Conservation (phyloP, 352 stramenopile genomes). For the Phytophthora fragariae region DNA sequence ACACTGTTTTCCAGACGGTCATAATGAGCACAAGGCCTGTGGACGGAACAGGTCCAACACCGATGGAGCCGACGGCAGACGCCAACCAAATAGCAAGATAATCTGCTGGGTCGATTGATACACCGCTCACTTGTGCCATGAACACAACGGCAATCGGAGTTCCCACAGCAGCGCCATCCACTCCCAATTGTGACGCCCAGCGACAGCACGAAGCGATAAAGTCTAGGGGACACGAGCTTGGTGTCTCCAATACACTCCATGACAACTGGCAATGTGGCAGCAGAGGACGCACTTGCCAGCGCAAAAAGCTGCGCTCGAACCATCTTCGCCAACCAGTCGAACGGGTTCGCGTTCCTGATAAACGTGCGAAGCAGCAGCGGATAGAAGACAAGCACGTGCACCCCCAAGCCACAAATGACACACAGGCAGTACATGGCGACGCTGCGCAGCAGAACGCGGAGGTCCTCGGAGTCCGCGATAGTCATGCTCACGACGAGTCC, state of each 20-base stretch:
- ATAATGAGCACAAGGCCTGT: constrained; percentile 75
- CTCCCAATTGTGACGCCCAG: constrained; percentile 67
- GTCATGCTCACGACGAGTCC: constrained; percentile 55
- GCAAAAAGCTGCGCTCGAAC: constrained; percentile 72
- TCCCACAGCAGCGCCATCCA: constrained; percentile 76
- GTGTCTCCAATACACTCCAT: constrained; percentile 64
- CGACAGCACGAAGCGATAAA: constrained; percentile 69
- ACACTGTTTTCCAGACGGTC: constrained; percentile 73
- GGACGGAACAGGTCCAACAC: constrained; percentile 68
- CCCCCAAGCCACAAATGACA: constrained; percentile 47
- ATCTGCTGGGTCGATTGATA: constrained; percentile 42
- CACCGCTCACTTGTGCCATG: constrained; percentile 62
- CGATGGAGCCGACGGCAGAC: constrained; percentile 68
- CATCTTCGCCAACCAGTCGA: constrained; percentile 55
- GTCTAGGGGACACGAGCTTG: constrained; percentile 51
- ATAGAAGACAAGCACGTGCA: constrained; percentile 56
- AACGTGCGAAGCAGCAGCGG: constrained; percentile 48
- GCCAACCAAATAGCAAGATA: constrained; percentile 66
- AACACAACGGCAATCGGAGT: constrained; percentile 76
- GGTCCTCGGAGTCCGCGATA: constrained; percentile 46
- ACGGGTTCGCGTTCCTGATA: constrained; percentile 56
- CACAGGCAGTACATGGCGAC: constrained; percentile 57
- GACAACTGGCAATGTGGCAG: constrained; percentile 72
- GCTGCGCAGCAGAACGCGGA: constrained; percentile 40
- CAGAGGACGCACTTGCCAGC: constrained; percentile 77